Evolutionary conservation across 805 yeast genomes (phyloP).

Genomic region (Metschnikowia aberdeeniae): DNA sequence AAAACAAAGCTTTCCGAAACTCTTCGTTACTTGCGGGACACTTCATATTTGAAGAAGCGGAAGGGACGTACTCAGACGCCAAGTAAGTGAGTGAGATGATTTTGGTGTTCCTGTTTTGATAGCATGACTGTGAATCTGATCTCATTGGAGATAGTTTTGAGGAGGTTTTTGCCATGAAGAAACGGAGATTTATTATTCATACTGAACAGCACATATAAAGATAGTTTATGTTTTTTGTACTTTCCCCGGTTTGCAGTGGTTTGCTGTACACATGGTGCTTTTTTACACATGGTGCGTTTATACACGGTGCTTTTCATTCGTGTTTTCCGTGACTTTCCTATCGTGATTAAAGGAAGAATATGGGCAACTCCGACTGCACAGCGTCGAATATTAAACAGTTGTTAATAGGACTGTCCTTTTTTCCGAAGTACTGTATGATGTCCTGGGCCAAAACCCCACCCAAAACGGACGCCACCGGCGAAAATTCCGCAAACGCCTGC

Average conservation of each 20-base stretch:
- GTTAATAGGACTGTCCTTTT: conserved; percentile 75
- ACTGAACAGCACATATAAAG: too few species aligned
- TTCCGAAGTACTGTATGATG: conserved; percentile 74
- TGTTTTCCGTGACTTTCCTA: too few species aligned
- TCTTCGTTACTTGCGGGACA: conserved; percentile 33
- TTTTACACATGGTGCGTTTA: too few species aligned
- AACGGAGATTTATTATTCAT: too few species aligned
- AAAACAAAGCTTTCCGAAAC: conserved; percentile 29
- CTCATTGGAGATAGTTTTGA: too few species aligned
- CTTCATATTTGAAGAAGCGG: conserved; percentile 39
- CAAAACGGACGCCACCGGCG: conserved; percentile 80
- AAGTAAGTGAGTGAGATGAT: conserved; percentile 4
- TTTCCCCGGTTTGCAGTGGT: too few species aligned
- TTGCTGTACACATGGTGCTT: too few species aligned
- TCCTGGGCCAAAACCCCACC: conserved; percentile 94
- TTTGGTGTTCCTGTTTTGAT: too few species aligned
- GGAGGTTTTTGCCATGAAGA: too few species aligned
- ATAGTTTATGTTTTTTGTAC: too few species aligned
- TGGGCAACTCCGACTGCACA: conserved; percentile 66
- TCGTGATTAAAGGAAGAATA: conserved; percentile 47
- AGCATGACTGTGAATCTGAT: too few species aligned
- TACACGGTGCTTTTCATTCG: too few species aligned
- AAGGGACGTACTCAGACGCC: conserved; percentile 39
- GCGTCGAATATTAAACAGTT: conserved; percentile 80
- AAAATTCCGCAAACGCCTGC: conserved; percentile 61